These are phyloP conservation scores for Desmodesmus armatus DNA, from an alignment of 139 green algal species.

Conservation along the genomic window DNA sequence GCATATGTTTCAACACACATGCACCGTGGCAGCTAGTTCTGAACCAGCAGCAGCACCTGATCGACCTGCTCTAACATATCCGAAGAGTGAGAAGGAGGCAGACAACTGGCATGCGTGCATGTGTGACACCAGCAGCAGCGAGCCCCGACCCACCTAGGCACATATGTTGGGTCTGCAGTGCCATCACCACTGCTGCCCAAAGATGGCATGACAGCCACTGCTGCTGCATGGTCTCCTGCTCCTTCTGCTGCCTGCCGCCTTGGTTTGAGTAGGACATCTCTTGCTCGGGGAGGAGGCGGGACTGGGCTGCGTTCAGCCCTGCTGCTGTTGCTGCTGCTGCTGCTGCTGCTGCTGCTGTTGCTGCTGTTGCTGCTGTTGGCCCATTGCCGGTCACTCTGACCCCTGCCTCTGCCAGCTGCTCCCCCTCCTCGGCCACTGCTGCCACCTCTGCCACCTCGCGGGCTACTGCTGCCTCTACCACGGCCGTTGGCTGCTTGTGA, in stretches of 20 bases:
- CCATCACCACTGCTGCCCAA: neutral
- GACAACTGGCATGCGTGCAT: no score
- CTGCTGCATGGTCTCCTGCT: neutral
- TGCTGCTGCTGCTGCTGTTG: constrained; percentile 9
- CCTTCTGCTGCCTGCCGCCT: neutral
- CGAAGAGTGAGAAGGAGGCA: no score
- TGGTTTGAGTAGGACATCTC: neutral
- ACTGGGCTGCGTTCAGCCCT: neutral
- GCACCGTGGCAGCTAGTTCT: no score
- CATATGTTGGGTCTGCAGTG: neutral
- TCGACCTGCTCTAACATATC: no score
- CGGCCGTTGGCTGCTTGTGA: neutral
- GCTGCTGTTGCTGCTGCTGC: neutral
- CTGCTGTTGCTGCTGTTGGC: neutral
- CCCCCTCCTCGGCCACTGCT: neutral
- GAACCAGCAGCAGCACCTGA: no score
- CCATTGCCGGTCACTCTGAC: neutral
- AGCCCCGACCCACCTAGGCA: no score
- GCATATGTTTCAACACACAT: no score
- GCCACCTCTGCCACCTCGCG: no score
- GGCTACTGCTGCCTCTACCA: neutral
- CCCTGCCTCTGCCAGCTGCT: neutral
- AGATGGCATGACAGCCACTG: neutral
- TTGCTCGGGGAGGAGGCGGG: neutral
- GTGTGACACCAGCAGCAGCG: no score